Conservation (phyloP, 352 stramenopile species). For the Ochromonadaceae sp. region DNA sequence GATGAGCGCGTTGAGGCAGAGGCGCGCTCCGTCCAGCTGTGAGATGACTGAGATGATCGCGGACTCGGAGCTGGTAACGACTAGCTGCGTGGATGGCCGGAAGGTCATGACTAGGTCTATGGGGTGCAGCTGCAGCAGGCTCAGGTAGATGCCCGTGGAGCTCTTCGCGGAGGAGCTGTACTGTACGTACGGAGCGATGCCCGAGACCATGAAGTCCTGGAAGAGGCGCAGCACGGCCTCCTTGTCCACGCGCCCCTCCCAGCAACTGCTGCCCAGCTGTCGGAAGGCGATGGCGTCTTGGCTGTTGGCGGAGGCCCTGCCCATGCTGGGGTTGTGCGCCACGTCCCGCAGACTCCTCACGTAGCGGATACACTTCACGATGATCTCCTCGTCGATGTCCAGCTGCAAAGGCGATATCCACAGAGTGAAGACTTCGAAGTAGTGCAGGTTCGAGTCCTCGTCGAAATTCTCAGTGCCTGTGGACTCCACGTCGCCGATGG, state of each 20-base stretch:
- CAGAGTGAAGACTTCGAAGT: constrained; percentile 14
- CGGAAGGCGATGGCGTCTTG: no score
- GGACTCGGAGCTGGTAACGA: not conserved
- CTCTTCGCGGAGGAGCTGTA: not conserved
- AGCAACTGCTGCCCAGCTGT: no score
- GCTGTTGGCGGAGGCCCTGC: not conserved
- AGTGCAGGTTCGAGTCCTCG: not conserved
- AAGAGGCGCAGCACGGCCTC: not conserved
- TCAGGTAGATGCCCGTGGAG: constrained; percentile 1
- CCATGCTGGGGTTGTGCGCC: no score
- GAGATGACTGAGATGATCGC: constrained; percentile 32
- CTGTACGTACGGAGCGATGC: not conserved
- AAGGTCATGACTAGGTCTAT: constrained; percentile 5
- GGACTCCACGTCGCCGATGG: not conserved
- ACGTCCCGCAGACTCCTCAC: no score
- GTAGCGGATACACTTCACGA: not conserved
- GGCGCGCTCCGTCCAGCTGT: constrained; percentile 61
- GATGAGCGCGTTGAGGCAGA: constrained; percentile 62
- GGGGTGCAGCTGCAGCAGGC: constrained; percentile 8
- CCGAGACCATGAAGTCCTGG: not conserved
- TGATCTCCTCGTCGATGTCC: constrained; percentile 9
- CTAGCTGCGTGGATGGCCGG: not conserved
- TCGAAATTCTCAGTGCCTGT: not conserved
- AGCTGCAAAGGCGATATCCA: constrained; percentile 7
- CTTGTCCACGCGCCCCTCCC: no score